These are phyloP conservation scores for Cornus suecica DNA, from an alignment of 148 eudicot species.

Conservation along the genomic window DNA sequence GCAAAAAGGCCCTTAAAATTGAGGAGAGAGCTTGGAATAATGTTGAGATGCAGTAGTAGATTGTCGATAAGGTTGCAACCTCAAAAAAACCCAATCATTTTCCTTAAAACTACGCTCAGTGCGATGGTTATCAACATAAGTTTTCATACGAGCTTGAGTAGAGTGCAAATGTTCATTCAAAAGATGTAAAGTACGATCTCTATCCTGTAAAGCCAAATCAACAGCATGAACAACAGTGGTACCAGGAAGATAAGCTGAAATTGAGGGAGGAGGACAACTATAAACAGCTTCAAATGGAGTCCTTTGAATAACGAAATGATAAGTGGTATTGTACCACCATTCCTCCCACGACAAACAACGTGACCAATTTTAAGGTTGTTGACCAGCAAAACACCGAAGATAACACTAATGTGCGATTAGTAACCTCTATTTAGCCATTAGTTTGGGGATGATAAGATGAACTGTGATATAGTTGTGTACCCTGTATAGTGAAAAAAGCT, in stretches of 20 bases:
- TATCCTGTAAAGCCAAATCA: background rate
- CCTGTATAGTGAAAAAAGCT: no score
- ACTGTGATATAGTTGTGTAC: no score
- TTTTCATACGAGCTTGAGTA: conserved; percentile 6
- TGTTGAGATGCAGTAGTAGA: background rate
- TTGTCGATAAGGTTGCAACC: background rate
- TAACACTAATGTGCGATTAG: no score
- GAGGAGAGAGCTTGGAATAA: background rate
- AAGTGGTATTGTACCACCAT: conserved; percentile 12
- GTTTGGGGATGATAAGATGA: no score
- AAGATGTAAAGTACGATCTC: background rate
- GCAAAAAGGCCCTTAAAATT: background rate
- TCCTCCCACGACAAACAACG: conserved; percentile 8
- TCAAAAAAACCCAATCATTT: background rate
- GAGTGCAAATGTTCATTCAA: background rate
- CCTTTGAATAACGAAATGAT: conserved; percentile 5
- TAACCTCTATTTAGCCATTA: no score
- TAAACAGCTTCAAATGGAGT: conserved; percentile 11
- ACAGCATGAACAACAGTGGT: background rate
- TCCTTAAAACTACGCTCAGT: background rate
- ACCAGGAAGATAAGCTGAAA: background rate
- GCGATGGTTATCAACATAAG: background rate
- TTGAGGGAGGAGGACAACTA: background rate
- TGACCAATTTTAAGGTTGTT: no score
- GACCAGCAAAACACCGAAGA: no score